Conservation (phyloP, 768 basidiomycete genomes). For the Naganishia friedmannii region DNA sequence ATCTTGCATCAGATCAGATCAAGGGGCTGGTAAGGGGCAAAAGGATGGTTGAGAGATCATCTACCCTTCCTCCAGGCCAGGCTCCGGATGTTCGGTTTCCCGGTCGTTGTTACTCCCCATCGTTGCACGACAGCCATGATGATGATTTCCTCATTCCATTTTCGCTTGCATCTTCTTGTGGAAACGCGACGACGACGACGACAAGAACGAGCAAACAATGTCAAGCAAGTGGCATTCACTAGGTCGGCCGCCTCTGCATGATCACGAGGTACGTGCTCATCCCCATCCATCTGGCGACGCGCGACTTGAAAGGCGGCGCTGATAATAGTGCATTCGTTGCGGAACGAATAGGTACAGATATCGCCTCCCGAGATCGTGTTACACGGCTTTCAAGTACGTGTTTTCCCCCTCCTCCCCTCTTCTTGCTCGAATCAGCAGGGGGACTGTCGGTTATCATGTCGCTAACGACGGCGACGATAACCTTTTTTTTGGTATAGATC, state of each 20-base stretch:
- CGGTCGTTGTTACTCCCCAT: neutral
- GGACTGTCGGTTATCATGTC: too few species aligned
- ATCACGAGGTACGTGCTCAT: too few species aligned
- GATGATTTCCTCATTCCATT: too few species aligned
- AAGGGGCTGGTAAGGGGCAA: neutral
- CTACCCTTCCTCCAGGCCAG: neutral
- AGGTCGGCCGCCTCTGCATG: too few species aligned
- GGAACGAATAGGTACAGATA: neutral
- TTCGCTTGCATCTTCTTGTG: neutral
- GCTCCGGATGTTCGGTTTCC: too few species aligned
- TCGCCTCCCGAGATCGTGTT: neutral
- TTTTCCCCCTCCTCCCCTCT: neutral
- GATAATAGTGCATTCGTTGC: too few species aligned
- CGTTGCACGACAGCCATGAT: too few species aligned
- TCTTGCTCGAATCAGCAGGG: neutral
- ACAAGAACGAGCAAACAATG: too few species aligned
- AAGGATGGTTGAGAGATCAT: neutral
- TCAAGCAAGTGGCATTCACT: too few species aligned
- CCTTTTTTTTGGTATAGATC: conserved; percentile 59
- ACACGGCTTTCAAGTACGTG: neutral
- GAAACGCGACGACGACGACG: neutral
- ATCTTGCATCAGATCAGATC: neutral
- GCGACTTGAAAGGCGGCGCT: too few species aligned
- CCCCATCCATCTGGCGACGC: too few species aligned
- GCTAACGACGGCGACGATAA: neutral